Percentiles rank a stretch among this genome's conserved stretches.
Evolutionary conservation across 1,139 yeast species (phyloP).

Genomic region (Magnusiomyces tetraspermus): DNA sequence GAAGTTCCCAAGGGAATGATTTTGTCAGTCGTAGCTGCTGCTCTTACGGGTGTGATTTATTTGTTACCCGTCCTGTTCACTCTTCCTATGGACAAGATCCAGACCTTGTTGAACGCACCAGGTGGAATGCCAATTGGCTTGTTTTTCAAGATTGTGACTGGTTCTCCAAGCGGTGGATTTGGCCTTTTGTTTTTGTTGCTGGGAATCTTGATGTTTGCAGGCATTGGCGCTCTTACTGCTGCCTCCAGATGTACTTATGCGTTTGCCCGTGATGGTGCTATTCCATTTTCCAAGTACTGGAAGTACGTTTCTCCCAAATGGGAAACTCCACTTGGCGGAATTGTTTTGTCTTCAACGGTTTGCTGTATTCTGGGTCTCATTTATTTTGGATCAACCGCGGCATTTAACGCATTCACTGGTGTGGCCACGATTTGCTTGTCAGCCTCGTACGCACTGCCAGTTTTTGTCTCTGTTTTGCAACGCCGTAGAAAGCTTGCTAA

Average conservation of each 20-base stretch:
- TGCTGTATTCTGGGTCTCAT: slow-evolving; percentile 53
- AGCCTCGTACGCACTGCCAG: slow-evolving; percentile 72
- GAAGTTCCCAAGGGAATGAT: slow-evolving; percentile 69
- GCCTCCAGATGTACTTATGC: slow-evolving; percentile 76
- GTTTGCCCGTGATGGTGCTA: slow-evolving; percentile 74
- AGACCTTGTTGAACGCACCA: slow-evolving; percentile 39
- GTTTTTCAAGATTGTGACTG: slow-evolving; percentile 57
- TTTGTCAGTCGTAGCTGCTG: slow-evolving; percentile 54
- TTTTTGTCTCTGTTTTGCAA: slow-evolving; percentile 50
- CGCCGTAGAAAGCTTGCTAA: slow-evolving; percentile 33
- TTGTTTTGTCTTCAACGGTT: slow-evolving; percentile 55
- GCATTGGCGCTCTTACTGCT: slow-evolving; percentile 43
- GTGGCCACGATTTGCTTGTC: slow-evolving; percentile 69
- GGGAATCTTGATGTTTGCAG: slow-evolving; percentile 35
- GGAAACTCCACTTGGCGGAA: slow-evolving; percentile 60
- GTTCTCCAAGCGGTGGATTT: slow-evolving; percentile 44
- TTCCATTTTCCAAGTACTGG: slow-evolving; percentile 59
- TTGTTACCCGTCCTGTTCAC: slow-evolving; percentile 63
- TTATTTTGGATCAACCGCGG: slow-evolving; percentile 60
- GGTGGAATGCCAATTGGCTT: slow-evolving; percentile 39
- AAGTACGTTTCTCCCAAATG: slow-evolving; percentile 52
- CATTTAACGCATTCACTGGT: slow-evolving; percentile 75
- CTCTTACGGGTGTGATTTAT: slow-evolving; percentile 59
- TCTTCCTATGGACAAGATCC: slow-evolving; percentile 57
- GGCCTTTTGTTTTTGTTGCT: slow-evolving; percentile 36